Evolutionary conservation across 2,329 filamentous ascomycete genomes (phyloP).

Genomic region (Reticulascus tulasneorum): DNA sequence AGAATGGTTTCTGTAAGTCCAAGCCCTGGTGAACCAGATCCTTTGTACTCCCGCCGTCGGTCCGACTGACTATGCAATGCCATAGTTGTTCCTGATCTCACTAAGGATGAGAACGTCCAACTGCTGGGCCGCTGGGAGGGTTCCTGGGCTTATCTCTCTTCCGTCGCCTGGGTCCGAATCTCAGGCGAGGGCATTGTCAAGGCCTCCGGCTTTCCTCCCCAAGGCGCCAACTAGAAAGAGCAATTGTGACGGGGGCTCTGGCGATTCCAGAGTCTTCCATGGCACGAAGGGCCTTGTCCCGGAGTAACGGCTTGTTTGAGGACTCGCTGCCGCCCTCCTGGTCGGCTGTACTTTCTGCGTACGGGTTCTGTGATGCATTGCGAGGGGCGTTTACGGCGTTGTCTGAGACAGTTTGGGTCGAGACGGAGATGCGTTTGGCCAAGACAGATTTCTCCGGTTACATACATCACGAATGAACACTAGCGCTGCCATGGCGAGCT

Average conservation of each 20-base stretch:
- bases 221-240: slow-evolving; percentile 21
- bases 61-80: slow-evolving; percentile 16
- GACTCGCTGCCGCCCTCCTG: no score
- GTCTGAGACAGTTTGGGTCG: slow-evolving; percentile 9
- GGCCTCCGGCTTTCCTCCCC: slow-evolving; percentile 74
- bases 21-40: neutral
- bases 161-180: slow-evolving; percentile 73
- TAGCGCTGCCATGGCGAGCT: slow-evolving; percentile 3
- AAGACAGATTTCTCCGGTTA: slow-evolving; percentile 10
- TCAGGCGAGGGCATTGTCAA: slow-evolving; percentile 60
- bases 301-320: no score
- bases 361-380: slow-evolving; percentile 1
- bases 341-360: slow-evolving; percentile 6
- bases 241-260: slow-evolving; percentile 3
- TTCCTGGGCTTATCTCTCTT: slow-evolving; percentile 75
- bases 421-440: slow-evolving; percentile 8
- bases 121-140: slow-evolving; percentile 74
- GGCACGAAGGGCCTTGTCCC: neutral
- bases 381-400: slow-evolving; percentile 2
- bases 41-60: neutral
- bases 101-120: slow-evolving; percentile 59
- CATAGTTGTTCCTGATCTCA: slow-evolving; percentile 70
- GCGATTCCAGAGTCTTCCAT: slow-evolving; percentile 3
- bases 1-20: slow-evolving; percentile 72
- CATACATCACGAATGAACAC: slow-evolving; percentile 7